Base-by-base conservation (phyloP, 345 rosid genomes). In the Salix dunnii region DNA sequence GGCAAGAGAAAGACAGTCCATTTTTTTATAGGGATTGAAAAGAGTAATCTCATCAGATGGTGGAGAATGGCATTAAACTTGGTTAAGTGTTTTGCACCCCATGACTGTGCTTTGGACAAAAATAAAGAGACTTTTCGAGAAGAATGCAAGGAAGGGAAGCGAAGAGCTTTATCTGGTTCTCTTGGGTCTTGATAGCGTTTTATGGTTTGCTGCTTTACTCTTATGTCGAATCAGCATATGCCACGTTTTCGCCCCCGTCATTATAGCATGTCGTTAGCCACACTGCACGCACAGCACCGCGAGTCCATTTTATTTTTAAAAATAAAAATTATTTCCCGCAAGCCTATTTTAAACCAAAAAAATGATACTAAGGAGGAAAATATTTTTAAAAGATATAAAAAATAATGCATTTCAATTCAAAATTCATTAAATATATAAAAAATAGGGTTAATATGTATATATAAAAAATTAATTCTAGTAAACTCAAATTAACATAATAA, bases 1-100 rank as follows among this genome's bases (percentile, higher is more conserved):
- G 74, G 89, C 42, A 53, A 87, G 82, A 69, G 86, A 67, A 11
- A 91, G 81, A 74, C 82, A 82, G 58, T 94, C 92, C 98, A 94
- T 94, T 76, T 75, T 68, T 42, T 28, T 14, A 1, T 64, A 74
- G 58, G 6, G 49, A 25, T 73, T 74, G 33, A 11, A 20, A 46
- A 49, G 23, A 42, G 73, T 31, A 69, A 64, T 68, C 16, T 74
- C 76, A 79, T 75, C 31, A 74, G 82, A 70, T 18, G 40, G 71
- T 5, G 82, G 13, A n/a, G 13, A 33, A 61, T 31, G 17, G 73
- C 80, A 70, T 48, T 76, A 33, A 20, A 18, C 23, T 25, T 25
- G 40, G 42, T 30, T 25, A 7, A 61, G 17, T 38, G 13, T 25
- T 62, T 23, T 42, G 20, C 53, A 42, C 27, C 27, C 27, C 11